Evolutionary conservation across 2,329 filamentous ascomycete species (phyloP), one percentile per base, ranked within the genome.

Genomic region (Byssochlamys sp.): DNA sequence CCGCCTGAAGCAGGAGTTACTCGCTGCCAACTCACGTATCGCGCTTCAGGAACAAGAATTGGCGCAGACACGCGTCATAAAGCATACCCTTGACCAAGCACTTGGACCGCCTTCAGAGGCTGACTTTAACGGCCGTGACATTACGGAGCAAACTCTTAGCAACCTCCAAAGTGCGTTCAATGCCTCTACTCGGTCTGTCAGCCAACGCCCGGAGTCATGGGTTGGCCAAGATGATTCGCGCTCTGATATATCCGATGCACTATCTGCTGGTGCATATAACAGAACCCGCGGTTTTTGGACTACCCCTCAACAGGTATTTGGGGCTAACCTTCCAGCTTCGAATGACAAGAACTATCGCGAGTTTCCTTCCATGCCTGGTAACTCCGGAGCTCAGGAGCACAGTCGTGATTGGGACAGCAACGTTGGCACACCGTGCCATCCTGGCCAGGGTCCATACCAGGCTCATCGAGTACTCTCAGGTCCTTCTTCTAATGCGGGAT

Each of bases 1-100:
- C 64, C 80, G 78, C 60, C 73, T 86, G 58, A 81, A 80, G 67
- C 76, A 79, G 63, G 81, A 85, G 65, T 73, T 86, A 24, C 74
- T 80, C 58, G 77, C 75, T 57, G 81, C 82, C 29, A 81, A 80
- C 61, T 79, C 80, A 57, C 80, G 80, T 62, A 81, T 85, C 66
- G 79, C 80, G 57, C 74, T 81, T 58, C 83, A 85, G 71, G 81
- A 84, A 60, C 78, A 84, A 60, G 82, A 85, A 69, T 74, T 85
- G 58, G 80, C 81, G 54, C 81, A 84, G 65, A 81, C 78, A 11
- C 81, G 81, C 49, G 79, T 83, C 54, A 81, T 83, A 58, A 82
- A 82, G 65, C 80, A 84, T 63, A 85, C 83, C 24, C 73, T 85
- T 62, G 81, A 85, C 59, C 81, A 85, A 64, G 77, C 78, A 55